phyloP scores from a whole-genome alignment of 176 grass and related monocot genomes.

The Cocos nucifera region DNA sequence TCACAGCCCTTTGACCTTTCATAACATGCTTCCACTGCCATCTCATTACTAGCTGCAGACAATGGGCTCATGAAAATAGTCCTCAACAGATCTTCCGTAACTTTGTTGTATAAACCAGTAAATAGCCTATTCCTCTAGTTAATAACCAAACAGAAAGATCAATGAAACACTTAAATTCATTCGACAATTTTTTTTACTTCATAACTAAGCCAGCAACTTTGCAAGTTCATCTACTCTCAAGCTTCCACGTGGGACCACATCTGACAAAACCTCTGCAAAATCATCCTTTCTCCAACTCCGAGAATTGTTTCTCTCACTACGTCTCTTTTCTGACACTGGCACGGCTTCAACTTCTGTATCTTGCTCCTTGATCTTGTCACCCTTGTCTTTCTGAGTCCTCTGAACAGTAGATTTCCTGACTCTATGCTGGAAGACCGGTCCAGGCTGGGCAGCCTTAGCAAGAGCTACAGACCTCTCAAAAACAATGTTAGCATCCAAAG shows the following conservation, averaged over 20 bases:
- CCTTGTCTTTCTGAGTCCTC: constrained; percentile 21
- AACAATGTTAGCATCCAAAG: constrained; percentile 46
- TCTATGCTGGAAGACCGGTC: constrained; percentile 25
- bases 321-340: constrained; percentile 21
- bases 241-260: constrained; percentile 53
- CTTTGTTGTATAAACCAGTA: too few species aligned
- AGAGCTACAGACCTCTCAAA: constrained; percentile 58
- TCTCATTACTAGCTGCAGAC: too few species aligned
- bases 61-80: too few species aligned
- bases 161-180: too few species aligned
- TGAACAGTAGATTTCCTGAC: constrained; percentile 19
- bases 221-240: constrained; percentile 93
- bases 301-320: constrained; percentile 6
- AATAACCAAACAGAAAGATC: too few species aligned
- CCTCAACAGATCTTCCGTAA: too few species aligned
- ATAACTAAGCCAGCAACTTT: constrained; percentile 48
- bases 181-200: constrained; percentile 8
- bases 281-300: constrained; percentile 32
- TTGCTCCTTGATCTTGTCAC: constrained; percentile 17
- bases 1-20: too few species aligned
- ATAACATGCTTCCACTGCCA: too few species aligned
- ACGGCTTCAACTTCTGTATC: constrained; percentile 18
- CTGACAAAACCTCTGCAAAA: constrained; percentile 31
- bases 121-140: too few species aligned
- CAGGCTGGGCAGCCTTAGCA: constrained; percentile 40